A percentile compares a stretch with the other conserved stretches of the same genome.
phyloP scores from a whole-genome alignment of 805 yeast species.

The Danielia reshetovae region DNA sequence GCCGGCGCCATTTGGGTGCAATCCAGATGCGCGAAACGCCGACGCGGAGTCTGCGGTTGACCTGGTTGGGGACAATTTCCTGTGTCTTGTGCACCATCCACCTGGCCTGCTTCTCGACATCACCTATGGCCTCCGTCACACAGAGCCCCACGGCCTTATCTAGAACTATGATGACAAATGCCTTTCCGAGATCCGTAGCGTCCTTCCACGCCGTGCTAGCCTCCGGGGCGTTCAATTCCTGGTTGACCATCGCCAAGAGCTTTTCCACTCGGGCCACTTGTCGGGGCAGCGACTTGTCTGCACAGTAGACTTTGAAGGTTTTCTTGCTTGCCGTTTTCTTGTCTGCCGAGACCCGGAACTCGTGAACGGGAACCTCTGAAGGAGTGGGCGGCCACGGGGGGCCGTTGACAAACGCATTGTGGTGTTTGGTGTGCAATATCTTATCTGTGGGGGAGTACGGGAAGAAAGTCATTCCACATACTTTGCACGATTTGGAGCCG shows the following conservation, averaged over 20 bases:
- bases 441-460: constrained; percentile 39
- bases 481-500: too few species aligned
- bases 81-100: constrained; percentile 62
- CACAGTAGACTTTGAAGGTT: constrained; percentile 36
- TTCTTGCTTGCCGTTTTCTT: constrained; percentile 3
- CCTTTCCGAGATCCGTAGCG: constrained; percentile 16
- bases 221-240: constrained; percentile 53
- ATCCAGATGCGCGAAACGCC: constrained; percentile 45
- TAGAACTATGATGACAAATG: constrained; percentile 47
- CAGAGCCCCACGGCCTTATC: constrained; percentile 53
- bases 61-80: constrained; percentile 44
- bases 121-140: constrained; percentile 44
- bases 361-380: neutral
- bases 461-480: constrained; percentile 53
- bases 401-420: constrained; percentile 46
- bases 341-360: neutral
- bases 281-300: too few species aligned
- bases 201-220: constrained; percentile 32
- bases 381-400: constrained; percentile 30
- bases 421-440: constrained; percentile 50
- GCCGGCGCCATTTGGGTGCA: constrained; percentile 42
- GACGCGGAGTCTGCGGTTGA: constrained; percentile 28
- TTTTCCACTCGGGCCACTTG: constrained; percentile 25
- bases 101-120: constrained; percentile 31
- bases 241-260: constrained; percentile 52